These are phyloP conservation scores for Yamadazyma spencermartinsiae DNA, from an alignment of 1,139 yeast genomes.

Conservation along the genomic window DNA sequence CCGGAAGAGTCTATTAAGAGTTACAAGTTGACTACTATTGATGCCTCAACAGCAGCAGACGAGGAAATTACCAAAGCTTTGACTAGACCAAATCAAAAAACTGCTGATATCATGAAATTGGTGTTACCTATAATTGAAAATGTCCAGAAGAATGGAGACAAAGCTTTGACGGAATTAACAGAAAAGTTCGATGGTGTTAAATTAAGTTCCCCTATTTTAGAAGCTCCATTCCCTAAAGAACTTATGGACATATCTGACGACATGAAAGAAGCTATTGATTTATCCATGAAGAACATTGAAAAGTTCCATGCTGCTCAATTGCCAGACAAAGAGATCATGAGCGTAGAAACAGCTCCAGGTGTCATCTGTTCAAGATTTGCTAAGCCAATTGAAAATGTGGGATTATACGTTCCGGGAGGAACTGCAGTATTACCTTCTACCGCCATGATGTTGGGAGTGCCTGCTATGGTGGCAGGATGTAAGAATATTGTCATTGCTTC, in stretches of 20 bases:
- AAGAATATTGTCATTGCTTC: constrained; percentile 91
- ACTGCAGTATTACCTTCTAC: constrained; percentile 98
- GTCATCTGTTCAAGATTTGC: constrained; percentile 93
- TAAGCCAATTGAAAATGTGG: constrained; percentile 91
- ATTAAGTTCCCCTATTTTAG: constrained; percentile 67
- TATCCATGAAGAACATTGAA: constrained; percentile 83
- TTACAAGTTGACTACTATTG: constrained; percentile 64
- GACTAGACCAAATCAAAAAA: constrained; percentile 87
- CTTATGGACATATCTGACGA: constrained; percentile 77
- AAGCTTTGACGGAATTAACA: constrained; percentile 82
- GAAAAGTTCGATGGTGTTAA: constrained; percentile 87
- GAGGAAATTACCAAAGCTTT: constrained; percentile 58
- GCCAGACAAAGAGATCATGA: constrained; percentile 61
- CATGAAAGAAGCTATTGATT: constrained; percentile 80
- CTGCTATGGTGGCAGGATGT: constrained; percentile 99
- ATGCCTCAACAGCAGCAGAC: constrained; percentile 44
- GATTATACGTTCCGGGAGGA: constrained; percentile 97
- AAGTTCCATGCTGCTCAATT: constrained; percentile 95
- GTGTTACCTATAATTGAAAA: constrained; percentile 86
- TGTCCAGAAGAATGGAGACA: constrained; percentile 78
- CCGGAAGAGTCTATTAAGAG: constrained; percentile 17
- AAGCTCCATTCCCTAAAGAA: constrained; percentile 82
- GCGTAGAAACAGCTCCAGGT: constrained; percentile 94
- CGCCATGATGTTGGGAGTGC: constrained; percentile 97
- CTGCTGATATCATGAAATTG: constrained; percentile 86